A percentile compares a stretch with the other conserved stretches of the same genome.
phyloP scores from a whole-genome alignment of 1,284 basidiomycete species.

The Heterobasidion occidentale region DNA sequence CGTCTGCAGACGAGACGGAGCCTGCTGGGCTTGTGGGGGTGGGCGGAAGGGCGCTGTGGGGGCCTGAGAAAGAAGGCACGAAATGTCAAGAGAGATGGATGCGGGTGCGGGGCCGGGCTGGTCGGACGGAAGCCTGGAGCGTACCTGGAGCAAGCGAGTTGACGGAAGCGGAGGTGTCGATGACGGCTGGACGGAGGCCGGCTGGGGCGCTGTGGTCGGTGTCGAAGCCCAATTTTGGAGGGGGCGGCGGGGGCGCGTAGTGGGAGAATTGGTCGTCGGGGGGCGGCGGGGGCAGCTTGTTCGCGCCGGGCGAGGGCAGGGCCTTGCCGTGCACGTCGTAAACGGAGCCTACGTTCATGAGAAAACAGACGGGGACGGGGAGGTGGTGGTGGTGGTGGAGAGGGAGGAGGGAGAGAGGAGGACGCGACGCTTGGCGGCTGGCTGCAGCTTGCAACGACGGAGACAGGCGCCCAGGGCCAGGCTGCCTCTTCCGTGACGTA shows the following conservation, averaged over 20 bases:
- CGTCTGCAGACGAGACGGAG: conserved; percentile 24
- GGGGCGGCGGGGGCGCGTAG: conserved; percentile 21
- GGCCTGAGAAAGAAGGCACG: not conserved
- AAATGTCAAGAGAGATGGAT: not conserved
- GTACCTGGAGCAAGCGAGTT: conserved; percentile 16
- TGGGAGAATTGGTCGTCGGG: conserved; percentile 15
- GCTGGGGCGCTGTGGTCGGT: conserved; percentile 8
- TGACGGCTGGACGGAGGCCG: conserved; percentile 14
- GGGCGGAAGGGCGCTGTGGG: conserved; percentile 10
- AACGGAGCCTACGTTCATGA: conserved; percentile 16
- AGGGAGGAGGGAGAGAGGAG: not conserved
- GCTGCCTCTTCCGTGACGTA: no score
- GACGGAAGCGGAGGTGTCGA: conserved; percentile 22
- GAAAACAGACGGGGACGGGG: conserved; percentile 1
- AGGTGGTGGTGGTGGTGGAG: not conserved
- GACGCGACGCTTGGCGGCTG: no score
- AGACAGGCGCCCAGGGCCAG: no score
- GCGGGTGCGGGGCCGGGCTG: not conserved
- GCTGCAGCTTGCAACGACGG: no score
- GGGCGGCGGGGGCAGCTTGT: conserved; percentile 28
- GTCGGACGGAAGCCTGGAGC: conserved; percentile 1
- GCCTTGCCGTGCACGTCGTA: conserved; percentile 16
- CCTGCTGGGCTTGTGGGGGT: conserved; percentile 15
- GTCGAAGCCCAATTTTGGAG: conserved; percentile 24
- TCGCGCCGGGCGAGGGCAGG: conserved; percentile 23